phyloP scores from a whole-genome alignment of 2,329 filamentous ascomycete genomes.

The Gliomastix tumulicola region DNA sequence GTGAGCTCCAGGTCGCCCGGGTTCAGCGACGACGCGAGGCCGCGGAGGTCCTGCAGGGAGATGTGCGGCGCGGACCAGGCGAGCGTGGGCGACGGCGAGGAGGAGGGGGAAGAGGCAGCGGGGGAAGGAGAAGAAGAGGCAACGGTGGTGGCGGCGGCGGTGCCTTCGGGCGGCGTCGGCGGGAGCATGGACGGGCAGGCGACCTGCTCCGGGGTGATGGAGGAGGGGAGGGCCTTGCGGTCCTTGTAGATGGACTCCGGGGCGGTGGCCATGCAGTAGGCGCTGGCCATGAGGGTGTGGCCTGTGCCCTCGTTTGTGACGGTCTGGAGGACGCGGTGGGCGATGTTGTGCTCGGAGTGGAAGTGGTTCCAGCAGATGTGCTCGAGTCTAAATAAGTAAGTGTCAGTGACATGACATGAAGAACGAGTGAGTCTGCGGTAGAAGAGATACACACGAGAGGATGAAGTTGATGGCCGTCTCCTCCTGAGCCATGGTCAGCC shows the following conservation, averaged over 20 bases:
- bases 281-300: slow-evolving; percentile 37
- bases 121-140: slow-evolving; percentile 5
- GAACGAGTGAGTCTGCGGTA: no score
- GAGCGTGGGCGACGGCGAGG: slow-evolving; percentile 12
- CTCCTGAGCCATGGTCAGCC: slow-evolving; percentile 28
- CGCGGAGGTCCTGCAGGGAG: slow-evolving; percentile 32
- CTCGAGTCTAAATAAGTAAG: slow-evolving; percentile 45
- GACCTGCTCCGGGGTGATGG: no score
- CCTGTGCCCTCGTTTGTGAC: slow-evolving; percentile 23
- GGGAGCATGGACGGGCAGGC: neutral
- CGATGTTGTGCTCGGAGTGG: slow-evolving; percentile 18
- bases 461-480: slow-evolving; percentile 46
- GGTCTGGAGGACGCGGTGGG: slow-evolving; percentile 5
- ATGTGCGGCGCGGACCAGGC: slow-evolving; percentile 31
- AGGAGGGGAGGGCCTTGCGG: no score
- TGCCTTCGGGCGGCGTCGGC: neutral
- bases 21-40: slow-evolving; percentile 38
- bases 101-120: slow-evolving; percentile 7
- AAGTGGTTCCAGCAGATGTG: slow-evolving; percentile 47
- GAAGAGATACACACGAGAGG: slow-evolving; percentile 32
- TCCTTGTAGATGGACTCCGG: slow-evolving; percentile 22
- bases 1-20: slow-evolving; percentile 33
- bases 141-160: slow-evolving; percentile 7
- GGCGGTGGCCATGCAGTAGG: slow-evolving; percentile 31
- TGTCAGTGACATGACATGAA: no score